Conservation (phyloP, 108 stramenopile genomes). For the Fistulifera pelliculosa region DNA sequence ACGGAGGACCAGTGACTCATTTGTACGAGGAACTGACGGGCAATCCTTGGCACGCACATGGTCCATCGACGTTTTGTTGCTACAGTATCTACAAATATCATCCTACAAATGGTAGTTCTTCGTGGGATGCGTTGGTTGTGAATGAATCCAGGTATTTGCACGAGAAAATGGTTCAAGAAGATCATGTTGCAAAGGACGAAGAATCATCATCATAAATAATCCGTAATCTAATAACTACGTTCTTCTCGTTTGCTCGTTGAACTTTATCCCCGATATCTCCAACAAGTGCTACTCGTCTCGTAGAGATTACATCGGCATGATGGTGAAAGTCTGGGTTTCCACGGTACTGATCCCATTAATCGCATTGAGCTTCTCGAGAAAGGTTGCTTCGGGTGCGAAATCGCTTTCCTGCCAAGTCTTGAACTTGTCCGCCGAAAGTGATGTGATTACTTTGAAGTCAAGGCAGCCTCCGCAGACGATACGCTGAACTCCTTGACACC, state of each 20-base stretch:
- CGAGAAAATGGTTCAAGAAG: slow-evolving; percentile 8
- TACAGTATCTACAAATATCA: slow-evolving; percentile 27
- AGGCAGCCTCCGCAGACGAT: slow-evolving; percentile 75
- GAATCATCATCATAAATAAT: too few relatives aligned
- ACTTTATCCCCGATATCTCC: too few relatives aligned
- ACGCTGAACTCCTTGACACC: slow-evolving; percentile 48
- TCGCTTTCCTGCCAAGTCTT: slow-evolving; percentile 35
- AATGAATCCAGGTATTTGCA: slow-evolving; percentile 13
- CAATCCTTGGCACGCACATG: slow-evolving; percentile 27
- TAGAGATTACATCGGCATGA: slow-evolving; percentile 41
- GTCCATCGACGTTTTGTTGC: slow-evolving; percentile 23
- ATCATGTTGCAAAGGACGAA: not conserved
- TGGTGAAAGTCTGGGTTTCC: slow-evolving; percentile 84
- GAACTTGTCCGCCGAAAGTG: slow-evolving; percentile 38
- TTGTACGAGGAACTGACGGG: slow-evolving; percentile 39
- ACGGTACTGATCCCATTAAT: slow-evolving; percentile 80
- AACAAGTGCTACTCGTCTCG: too few relatives aligned
- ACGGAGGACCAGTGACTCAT: slow-evolving; percentile 49
- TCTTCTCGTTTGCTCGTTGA: too few relatives aligned
- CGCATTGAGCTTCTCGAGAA: slow-evolving; percentile 61
- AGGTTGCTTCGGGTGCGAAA: slow-evolving; percentile 51
- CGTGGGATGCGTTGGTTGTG: slow-evolving; percentile 7
- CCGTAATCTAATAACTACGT: too few relatives aligned
- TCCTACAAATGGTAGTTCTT: not conserved
- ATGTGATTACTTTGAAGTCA: slow-evolving; percentile 30